Evolutionary conservation across 106 monocot genomes (phyloP), one percentile per base, ranked within the genome.

Genomic region (Apostasia ramifera): DNA sequence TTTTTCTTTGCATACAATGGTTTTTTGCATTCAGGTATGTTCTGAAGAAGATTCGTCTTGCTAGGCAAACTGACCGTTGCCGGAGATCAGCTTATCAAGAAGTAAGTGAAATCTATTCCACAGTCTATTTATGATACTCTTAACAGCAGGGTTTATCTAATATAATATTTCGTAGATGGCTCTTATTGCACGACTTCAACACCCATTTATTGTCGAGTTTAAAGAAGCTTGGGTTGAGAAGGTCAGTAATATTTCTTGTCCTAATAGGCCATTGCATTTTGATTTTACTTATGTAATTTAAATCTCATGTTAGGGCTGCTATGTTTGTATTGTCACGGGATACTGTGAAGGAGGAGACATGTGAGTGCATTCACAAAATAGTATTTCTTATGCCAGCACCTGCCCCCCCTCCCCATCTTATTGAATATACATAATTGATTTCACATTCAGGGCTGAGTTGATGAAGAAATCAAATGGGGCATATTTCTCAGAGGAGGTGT

Each of bases 141-240:
- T 60, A 37, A 9, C 40, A 1, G 8, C 41, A 69, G 39, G 12
- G 8, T 0, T 63, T 12, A 39, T 41, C 43, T 55, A 14, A 49
- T 66, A 66, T 38, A 15, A 14, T 49, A 49, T 70, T 57, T 52
- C 56, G 50, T 74, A 98, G 97, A 98, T 98, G 97, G 97, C 97
- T 60, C 78, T 98, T 5, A 98, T 98, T 76, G 97, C 92, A 56
- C 86, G 87, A 50, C 78, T 98, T 62, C 89, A 92, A 62, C 92
- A 98, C 84, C 92, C 89, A 63, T 98, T 80, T 64, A 87, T 97
- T 53, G 97, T 98, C 0, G 97, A 98, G 73, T 98, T 85, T 79
- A 98, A 98, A 79, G 97, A 98, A 79, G 92, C 97, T 67, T 98
- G 97, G 92, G 97, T 98, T 50, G 97, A 98, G 72, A 98, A 98